Evolutionary conservation across 2,329 filamentous ascomycete species (phyloP), one percentile per base, ranked within the genome.

Genomic region (Trichoderma sp.): DNA sequence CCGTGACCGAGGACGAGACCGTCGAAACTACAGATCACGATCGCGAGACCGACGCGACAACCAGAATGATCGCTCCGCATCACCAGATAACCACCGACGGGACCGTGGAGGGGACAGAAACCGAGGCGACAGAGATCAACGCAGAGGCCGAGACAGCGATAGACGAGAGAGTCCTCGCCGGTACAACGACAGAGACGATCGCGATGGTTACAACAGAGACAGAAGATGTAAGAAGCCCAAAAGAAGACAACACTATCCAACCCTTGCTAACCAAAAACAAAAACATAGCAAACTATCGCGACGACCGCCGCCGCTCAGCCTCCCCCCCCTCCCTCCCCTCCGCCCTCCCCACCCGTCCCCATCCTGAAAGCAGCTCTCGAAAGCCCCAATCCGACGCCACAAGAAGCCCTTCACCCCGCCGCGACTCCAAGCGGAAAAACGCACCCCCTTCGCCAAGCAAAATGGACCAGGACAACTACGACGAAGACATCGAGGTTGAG

Each of bases 21-120:
- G 75, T 18, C 70, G 70, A 52, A 73, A 74, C 52, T 75, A 78
- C 67, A 73, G 77, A 28, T 76, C 75, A 11, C 68, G 76, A 14
- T 73, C 76, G 18, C 71, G 71, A 39, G 78, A 78, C 32, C 74
- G 76, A 8, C 77, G 73, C 64, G 68, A 70, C 21, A 71, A 73
- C 51, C 71, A 73, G 24, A 75, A 80, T 76, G 76, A 82, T 69
- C 76, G 81, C 55, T 79, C 79, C 69, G 69, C 79, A 74, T 77
- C 82, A 74, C 74, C 77, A 32, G 75, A 77, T 56, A 74, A 75
- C 16, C 72, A 78, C 73, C 78, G 79, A 73, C 78, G 75, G 73
- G 81, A 77, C 71, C 76, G 81, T 66, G 82, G 84, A 21, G 76
- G 77, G 10, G 77, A 80, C 59, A 72, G 77, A 55, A 75, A 78